Evolutionary conservation across 148 eudicot species (phyloP).

Genomic region (Nepenthes mirabilis): DNA sequence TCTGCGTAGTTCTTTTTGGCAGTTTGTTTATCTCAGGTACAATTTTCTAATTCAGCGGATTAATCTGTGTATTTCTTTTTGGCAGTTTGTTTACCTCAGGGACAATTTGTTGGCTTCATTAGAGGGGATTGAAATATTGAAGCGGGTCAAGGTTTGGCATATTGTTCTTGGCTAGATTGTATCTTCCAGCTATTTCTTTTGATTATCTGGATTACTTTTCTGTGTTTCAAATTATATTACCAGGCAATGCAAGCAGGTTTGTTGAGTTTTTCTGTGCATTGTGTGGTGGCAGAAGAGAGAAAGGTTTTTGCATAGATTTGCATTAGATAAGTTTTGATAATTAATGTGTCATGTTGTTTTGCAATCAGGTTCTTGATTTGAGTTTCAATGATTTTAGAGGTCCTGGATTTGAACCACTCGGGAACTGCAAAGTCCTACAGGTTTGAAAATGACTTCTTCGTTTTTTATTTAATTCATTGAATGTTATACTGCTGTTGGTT

Average conservation of each 20-base stretch:
- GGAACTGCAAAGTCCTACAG: slow-evolving; percentile 80
- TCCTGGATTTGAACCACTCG: slow-evolving; percentile 96
- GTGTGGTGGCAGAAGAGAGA: neutral
- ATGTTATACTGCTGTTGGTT: neutral
- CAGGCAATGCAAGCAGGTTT: neutral
- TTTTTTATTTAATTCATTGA: neutral
- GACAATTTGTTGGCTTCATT: slow-evolving; percentile 79
- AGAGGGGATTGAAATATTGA: slow-evolving; percentile 84
- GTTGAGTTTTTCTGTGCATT: neutral
- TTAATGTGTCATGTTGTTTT: slow-evolving; percentile 6
- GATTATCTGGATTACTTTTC: neutral
- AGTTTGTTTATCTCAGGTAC: slow-evolving; percentile 2
- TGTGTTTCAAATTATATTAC: neutral
- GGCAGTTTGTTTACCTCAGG: slow-evolving; percentile 95
- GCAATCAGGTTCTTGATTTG: slow-evolving; percentile 86
- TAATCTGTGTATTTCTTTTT: slow-evolving; percentile 9
- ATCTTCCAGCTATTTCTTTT: neutral
- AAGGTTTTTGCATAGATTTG: neutral
- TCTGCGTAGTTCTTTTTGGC: neutral
- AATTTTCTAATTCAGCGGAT: too few relatives aligned
- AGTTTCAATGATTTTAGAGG: slow-evolving; percentile 95
- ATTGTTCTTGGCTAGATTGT: neutral
- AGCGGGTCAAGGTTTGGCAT: slow-evolving; percentile 72
- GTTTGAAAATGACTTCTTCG: slow-evolving; percentile 19
- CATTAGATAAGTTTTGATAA: neutral